Base-by-base conservation (phyloP, 2,329 filamentous ascomycete species). In the Colletotrichum horii region DNA sequence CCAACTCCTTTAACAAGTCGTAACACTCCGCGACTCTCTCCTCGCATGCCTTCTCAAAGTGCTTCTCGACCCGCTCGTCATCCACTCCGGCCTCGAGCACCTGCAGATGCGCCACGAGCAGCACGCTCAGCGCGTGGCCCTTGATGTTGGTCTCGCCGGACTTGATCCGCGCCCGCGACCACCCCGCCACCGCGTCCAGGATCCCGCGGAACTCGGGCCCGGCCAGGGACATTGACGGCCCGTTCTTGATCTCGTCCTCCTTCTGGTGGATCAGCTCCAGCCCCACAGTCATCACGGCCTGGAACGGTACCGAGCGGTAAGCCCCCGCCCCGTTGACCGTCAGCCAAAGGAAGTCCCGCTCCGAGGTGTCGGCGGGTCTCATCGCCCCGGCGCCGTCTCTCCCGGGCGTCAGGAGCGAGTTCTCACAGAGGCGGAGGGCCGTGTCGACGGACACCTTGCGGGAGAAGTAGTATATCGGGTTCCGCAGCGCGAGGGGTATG, bases 401-500 rank as follows among this genome's bases (percentile, higher is more conserved):
- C 1, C 78, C 56, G 6, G 73, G 76, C 2, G 71, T 62, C 2
- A 79, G 73, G 0, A 79, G 78, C 1, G 76, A 73, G 8, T 82
- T 79, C 66, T 82, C 82, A 8, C 52, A 70, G 6, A 78, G 19
- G 2, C 71, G 76, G n/a, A 84, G 74, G 1, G 83, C 79, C 4
- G 81, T 82, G 78, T 89, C 88, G 12, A 89, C 83, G 56, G 84
- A 85, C 66, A 89, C 85, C 74, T 90, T 89, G 24, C 88, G 85
- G 0, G 89, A 90, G 80, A 89, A 91, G 80, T 89, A 89, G 76
- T 87, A 90, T 2, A 84, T 83, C 1, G 88, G 87, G 52, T 90
- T 84, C 2, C 84, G 81, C 15, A 86, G 83, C 0, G 89, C 87
- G 16, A 84, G 82, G 8, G 81, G 80, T 30, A 89, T 83, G 81